Conservation (phyloP, 306 rosid species). For the Sechiopsis laciniata region DNA sequence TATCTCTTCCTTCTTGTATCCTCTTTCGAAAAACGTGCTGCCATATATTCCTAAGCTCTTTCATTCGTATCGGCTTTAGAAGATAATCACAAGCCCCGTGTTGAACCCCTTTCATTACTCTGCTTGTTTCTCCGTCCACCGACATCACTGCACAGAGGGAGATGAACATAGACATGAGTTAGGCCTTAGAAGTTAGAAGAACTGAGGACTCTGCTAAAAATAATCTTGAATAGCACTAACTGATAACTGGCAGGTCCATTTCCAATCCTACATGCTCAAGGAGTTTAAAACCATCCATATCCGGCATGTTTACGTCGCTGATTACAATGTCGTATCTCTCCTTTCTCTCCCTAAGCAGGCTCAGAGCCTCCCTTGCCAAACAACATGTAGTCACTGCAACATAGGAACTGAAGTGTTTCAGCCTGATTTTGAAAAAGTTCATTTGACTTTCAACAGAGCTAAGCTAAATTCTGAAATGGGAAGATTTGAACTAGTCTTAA, state of each 20-base stretch:
- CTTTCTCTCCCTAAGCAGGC: conserved; percentile 76
- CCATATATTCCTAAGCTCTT: conserved; percentile 74
- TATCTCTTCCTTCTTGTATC: conserved; percentile 78
- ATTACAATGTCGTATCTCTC: conserved; percentile 86
- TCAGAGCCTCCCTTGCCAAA: conserved; percentile 73
- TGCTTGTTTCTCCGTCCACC: conserved; percentile 90
- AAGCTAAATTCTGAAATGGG: not conserved
- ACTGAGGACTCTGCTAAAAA: conserved; percentile 20
- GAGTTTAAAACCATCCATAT: conserved; percentile 98
- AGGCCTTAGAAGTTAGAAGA: not conserved
- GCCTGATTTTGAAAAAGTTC: not conserved
- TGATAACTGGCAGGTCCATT: conserved; percentile 98
- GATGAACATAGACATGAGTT: not conserved
- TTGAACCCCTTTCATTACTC: conserved; percentile 97
- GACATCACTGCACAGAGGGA: conserved; percentile 77
- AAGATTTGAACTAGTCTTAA: not conserved
- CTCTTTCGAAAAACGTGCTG: conserved; percentile 32
- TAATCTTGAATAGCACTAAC: conserved; percentile 52
- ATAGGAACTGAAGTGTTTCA: conserved; percentile 23
- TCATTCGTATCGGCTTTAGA: conserved; percentile 95
- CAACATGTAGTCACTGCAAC: conserved; percentile 85
- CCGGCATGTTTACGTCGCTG: conserved; percentile 99
- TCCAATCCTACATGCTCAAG: conserved; percentile 98
- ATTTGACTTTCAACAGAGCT: not conserved
- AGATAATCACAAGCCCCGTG: conserved; percentile 98